Base-by-base conservation (phyloP, 441 rosid species). In the Corymbia calophylla region DNA sequence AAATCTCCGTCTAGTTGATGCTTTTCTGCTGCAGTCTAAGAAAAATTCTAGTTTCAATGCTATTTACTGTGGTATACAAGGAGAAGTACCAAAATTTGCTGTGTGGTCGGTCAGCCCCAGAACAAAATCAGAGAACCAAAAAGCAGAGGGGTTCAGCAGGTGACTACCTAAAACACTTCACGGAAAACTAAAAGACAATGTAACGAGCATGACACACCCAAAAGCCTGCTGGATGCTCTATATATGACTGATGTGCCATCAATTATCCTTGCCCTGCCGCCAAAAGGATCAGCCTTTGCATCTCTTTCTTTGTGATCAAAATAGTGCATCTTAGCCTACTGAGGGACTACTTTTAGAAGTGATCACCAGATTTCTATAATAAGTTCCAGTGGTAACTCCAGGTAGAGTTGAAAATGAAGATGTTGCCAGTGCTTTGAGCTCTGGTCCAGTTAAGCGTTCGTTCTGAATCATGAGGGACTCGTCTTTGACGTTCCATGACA, bases 121-220 rank as follows among this genome's bases (percentile, higher is more conserved):
- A 44, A 73, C 44, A 53, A 70, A 35, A 29, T 48, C n/a, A 89
- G 66, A 62, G 86, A n/a, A 31, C 44, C 39, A 86, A 88, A 88
- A 87, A 25, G 54, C 64, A 89, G 81, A 19, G 81, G 56, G 48
- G 31, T 82, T 91, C 87, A 87, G 91, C 44, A 73, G 77, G 51
- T 53, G 58, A 18, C 18, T 48, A 49, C 51, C 73, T 19, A 23
- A 54, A 88, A 88, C 94, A 96, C 99, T 3, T 16, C 68, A 13
- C 31, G 0, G 32, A 62, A 62, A 29, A 62, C 68, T 29, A 96
- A 89, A 97, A 89, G 90, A 97, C 97, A 96, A 96, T 97, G 94
- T 92, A 97, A 93, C 96, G 95, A 88, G 98, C 96, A 94, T 99
- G 94, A 92, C 97, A 98, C 31, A 93, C 96, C 80, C 80, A 68